A percentile compares a stretch with the other conserved stretches of the same genome.
phyloP scores from a whole-genome alignment of 2,329 filamentous ascomycete genomes.

The Pseudogymnoascus sp. region DNA sequence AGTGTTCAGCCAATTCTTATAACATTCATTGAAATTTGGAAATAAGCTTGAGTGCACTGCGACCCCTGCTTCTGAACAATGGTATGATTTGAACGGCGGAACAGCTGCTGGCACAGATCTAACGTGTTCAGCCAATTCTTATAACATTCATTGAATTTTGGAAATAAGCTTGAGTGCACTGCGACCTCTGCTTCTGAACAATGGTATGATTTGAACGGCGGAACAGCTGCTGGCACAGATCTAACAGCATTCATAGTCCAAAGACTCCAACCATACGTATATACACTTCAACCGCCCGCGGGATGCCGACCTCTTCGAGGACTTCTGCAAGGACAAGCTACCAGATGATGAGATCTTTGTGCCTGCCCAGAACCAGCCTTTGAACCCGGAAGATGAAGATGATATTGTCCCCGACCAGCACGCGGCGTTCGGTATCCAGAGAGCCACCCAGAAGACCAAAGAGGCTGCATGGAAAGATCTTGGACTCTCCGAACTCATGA shows the following conservation, averaged over 20 bases:
- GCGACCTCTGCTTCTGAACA: neutral
- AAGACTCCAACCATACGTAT: conserved; percentile 68
- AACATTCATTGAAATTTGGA: neutral
- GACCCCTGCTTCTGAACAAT: neutral
- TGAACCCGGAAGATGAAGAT: conserved; percentile 83
- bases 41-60: neutral
- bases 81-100: neutral
- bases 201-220: neutral
- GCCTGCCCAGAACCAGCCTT: conserved; percentile 67
- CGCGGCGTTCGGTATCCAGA: conserved; percentile 76
- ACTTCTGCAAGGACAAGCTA: conserved; percentile 61
- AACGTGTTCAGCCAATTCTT: neutral
- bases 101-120: neutral
- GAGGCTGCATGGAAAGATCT: conserved; percentile 75
- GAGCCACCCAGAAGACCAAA: conserved; percentile 62
- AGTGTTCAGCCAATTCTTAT: neutral
- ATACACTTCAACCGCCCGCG: conserved; percentile 65
- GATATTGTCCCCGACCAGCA: conserved; percentile 84
- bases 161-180: neutral
- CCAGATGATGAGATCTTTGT: conserved; percentile 77
- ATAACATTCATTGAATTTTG: neutral
- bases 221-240: neutral
- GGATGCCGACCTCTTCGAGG: conserved; percentile 72
- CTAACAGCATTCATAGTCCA: conserved; percentile 30
- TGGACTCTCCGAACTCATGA: conserved; percentile 63